A percentile compares a stretch with the other conserved stretches of the same genome.
phyloP scores from a whole-genome alignment of 768 basidiomycete species.

The Pleurotus sapidus region DNA sequence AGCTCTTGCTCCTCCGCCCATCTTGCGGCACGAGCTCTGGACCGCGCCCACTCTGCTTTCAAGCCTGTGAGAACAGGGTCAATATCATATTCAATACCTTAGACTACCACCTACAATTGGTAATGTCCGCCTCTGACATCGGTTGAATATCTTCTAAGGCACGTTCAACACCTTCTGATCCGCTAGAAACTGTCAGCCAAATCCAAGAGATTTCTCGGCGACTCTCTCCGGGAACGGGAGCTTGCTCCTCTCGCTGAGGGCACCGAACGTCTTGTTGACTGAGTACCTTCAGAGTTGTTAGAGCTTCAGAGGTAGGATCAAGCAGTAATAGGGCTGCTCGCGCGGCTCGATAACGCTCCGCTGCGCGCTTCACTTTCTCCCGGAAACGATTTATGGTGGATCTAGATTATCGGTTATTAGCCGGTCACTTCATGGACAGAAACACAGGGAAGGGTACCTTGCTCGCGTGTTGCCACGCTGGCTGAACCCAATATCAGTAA shows the following conservation, averaged over 20 bases:
- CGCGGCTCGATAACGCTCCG: constrained; percentile 3
- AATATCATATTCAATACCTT: too few relatives aligned
- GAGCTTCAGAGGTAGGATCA: neutral
- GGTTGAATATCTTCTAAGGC: too few relatives aligned
- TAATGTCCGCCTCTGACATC: too few relatives aligned
- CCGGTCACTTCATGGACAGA: neutral
- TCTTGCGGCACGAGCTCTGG: too few relatives aligned
- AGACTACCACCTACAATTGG: too few relatives aligned
- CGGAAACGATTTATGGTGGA: neutral
- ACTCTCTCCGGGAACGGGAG: neutral
- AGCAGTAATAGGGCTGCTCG: neutral
- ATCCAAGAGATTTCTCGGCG: constrained; percentile 6
- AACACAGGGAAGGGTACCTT: too few relatives aligned
- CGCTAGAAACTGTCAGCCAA: neutral
- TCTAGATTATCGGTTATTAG: neutral
- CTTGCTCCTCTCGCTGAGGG: neutral
- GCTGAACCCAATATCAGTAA: constrained; percentile 6
- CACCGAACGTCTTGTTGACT: neutral
- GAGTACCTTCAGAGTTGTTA: neutral
- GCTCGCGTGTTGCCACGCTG: constrained; percentile 9
- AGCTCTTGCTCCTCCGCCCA: too few relatives aligned
- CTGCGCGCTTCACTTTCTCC: neutral
- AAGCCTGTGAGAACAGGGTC: too few relatives aligned
- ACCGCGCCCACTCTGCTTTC: too few relatives aligned
- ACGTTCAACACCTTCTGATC: too few relatives aligned